phyloP scores from a whole-genome alignment of 768 basidiomycete genomes.

The Rhizopogon salebrosus region DNA sequence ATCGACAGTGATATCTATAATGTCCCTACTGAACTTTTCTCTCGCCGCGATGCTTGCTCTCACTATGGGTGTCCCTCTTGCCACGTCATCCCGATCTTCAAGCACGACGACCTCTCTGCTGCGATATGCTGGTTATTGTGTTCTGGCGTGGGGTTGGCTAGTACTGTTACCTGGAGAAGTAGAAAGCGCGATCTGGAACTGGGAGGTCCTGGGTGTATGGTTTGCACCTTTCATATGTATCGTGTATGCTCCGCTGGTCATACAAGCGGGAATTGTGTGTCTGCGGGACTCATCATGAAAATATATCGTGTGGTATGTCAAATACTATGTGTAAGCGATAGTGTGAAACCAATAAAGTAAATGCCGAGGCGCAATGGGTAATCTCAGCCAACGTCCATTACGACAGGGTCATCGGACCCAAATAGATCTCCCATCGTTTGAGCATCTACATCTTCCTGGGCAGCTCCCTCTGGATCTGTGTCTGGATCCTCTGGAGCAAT shows the following conservation, averaged over 20 bases:
- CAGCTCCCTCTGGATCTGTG: conserved; percentile 34
- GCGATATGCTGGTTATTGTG: conserved; percentile 33
- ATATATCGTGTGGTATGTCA: background rate
- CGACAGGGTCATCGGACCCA: conserved; percentile 40
- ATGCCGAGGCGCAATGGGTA: background rate
- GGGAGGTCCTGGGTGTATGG: conserved; percentile 79
- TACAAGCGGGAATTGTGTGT: conserved; percentile 64
- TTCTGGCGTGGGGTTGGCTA: conserved; percentile 59
- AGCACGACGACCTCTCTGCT: conserved; percentile 22
- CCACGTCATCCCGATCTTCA: conserved; percentile 25
- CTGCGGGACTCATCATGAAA: conserved; percentile 27
- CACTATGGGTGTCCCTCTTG: conserved; percentile 61
- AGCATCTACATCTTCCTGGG: conserved; percentile 30
- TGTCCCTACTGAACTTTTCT: conserved; percentile 89
- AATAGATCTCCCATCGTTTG: conserved; percentile 33
- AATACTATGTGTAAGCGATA: background rate
- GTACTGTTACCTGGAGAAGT: conserved; percentile 40
- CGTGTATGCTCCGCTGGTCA: conserved; percentile 69
- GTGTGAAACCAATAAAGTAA: background rate
- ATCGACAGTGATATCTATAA: conserved; percentile 81
- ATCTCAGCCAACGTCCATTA: conserved; percentile 27
- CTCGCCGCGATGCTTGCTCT: conserved; percentile 72
- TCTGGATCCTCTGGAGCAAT: conserved; percentile 36
- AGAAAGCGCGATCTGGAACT: conserved; percentile 58
- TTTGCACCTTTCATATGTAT: conserved; percentile 77